Evolutionary conservation across 2,329 filamentous ascomycete genomes (phyloP).

Genomic region (Zasmidium angulare): DNA sequence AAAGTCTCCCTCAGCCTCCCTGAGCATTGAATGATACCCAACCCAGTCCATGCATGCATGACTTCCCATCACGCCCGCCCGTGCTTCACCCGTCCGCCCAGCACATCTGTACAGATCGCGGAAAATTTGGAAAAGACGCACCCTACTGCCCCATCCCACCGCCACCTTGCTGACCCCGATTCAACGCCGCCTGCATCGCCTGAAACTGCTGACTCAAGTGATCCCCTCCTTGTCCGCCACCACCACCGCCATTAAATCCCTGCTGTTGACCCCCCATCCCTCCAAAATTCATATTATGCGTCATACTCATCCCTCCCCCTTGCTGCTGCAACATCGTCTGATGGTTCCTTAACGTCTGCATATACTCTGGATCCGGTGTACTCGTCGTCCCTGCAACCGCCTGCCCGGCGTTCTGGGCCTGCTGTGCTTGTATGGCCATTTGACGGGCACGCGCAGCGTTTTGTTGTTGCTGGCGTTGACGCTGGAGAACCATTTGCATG

Average conservation of each 20-base stretch:
- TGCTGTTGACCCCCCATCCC: constrained; percentile 21
- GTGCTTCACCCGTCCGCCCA: too few species aligned
- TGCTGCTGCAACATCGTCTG: constrained; percentile 29
- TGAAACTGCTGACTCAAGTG: constrained; percentile 30
- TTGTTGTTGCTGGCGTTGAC: constrained; percentile 22
- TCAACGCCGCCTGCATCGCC: constrained; percentile 33
- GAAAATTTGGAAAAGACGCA: too few species aligned
- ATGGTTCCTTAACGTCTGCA: constrained; percentile 32
- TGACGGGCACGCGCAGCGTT: constrained; percentile 21
- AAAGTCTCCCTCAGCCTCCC: too few species aligned
- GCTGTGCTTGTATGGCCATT: constrained; percentile 24
- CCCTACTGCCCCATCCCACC: background rate
- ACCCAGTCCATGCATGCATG: too few species aligned
- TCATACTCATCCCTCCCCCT: constrained; percentile 21
- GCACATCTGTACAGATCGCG: too few species aligned
- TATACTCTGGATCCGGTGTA: constrained; percentile 34
- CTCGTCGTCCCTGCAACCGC: constrained; percentile 17
- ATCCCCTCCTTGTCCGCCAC: constrained; percentile 14
- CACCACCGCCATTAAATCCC: too few species aligned
- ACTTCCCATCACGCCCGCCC: too few species aligned
- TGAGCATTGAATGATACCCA: too few species aligned
- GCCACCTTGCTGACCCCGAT: constrained; percentile 16
- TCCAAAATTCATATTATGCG: constrained; percentile 21
- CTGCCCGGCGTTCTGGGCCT: constrained; percentile 21
- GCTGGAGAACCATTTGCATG: constrained; percentile 22